A percentile compares a stretch with the other conserved stretches of the same genome.
Conservation (phyloP, 2,329 filamentous ascomycete genomes). For the Aspergillus novoparasiticus region DNA sequence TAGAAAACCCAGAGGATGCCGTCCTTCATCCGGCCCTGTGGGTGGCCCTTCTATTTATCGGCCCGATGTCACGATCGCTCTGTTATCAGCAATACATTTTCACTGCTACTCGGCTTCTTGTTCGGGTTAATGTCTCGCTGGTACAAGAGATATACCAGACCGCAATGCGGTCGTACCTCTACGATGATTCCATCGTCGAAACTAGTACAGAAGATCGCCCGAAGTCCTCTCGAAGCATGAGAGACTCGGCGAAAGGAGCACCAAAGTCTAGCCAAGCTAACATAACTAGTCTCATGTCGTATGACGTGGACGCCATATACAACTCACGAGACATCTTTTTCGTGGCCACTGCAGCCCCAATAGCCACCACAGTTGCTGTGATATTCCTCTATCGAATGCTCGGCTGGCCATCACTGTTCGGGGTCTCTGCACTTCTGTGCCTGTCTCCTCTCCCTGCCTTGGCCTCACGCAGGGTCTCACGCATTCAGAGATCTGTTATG, state of each 20-base stretch:
- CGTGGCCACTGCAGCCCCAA: slow-evolving; percentile 49
- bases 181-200: slow-evolving; percentile 44
- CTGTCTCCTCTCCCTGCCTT: slow-evolving; percentile 55
- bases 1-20: slow-evolving; percentile 51
- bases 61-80: slow-evolving; percentile 53
- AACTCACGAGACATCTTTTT: slow-evolving; percentile 56
- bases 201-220: background rate
- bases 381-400: slow-evolving; percentile 59
- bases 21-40: slow-evolving; percentile 55
- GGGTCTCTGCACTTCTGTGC: slow-evolving; percentile 51
- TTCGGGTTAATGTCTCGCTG: slow-evolving; percentile 59
- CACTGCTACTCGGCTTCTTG: slow-evolving; percentile 58
- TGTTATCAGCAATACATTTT: slow-evolving; percentile 62
- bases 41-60: slow-evolving; percentile 57
- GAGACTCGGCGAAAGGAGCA: slow-evolving; percentile 24
- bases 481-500: slow-evolving; percentile 55
- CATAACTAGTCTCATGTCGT: slow-evolving; percentile 61
- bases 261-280: slow-evolving; percentile 51
- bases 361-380: slow-evolving; percentile 52
- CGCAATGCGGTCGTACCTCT: slow-evolving; percentile 57
- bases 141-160: slow-evolving; percentile 62
- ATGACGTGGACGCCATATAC: slow-evolving; percentile 60
- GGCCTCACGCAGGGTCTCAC: slow-evolving; percentile 54
- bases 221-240: slow-evolving; percentile 15
- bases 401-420: slow-evolving; percentile 59